phyloP scores from a whole-genome alignment of 1,284 basidiomycete species.

The Exobasidium cylindrosporum region DNA sequence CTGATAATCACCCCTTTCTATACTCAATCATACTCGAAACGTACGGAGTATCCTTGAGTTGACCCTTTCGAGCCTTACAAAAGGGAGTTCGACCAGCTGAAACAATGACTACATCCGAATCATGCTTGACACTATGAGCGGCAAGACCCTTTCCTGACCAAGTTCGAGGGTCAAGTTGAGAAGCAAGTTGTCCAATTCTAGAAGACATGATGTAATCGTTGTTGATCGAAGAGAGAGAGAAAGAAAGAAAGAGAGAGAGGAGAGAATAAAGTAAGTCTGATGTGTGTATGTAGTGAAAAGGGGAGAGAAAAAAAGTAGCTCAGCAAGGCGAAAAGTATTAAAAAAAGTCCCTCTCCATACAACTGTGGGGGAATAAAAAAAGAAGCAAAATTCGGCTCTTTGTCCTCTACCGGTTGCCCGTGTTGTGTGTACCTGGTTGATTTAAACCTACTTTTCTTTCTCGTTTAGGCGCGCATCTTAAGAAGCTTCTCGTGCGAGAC shows the following conservation, averaged over 20 bases:
- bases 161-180: conserved; percentile 47
- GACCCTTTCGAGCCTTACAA: conserved; percentile 73
- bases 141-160: conserved; percentile 43
- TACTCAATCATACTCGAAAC: conserved; percentile 65
- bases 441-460: too few relatives aligned
- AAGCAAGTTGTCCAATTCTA: conserved; percentile 39
- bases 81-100: conserved; percentile 77
- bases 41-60: conserved; percentile 74
- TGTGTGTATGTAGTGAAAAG: neutral
- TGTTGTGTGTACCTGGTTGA: too few relatives aligned
- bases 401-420: too few relatives aligned
- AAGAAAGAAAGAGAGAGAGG: neutral
- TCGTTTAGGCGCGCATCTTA: too few relatives aligned
- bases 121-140: conserved; percentile 38
- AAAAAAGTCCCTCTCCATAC: too few relatives aligned
- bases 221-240: neutral
- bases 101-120: conserved; percentile 66
- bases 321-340: too few relatives aligned
- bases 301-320: too few relatives aligned
- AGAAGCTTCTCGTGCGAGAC: too few relatives aligned
- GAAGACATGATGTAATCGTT: conserved; percentile 1
- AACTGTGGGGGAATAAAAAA: too few relatives aligned
- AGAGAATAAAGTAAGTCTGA: neutral
- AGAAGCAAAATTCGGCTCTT: too few relatives aligned
- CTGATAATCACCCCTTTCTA: conserved; percentile 13